A percentile compares a stretch with the other conserved stretches of the same genome.
Evolutionary conservation across 2,329 filamentous ascomycete species (phyloP).

Genomic region (Cercospora berteroae): DNA sequence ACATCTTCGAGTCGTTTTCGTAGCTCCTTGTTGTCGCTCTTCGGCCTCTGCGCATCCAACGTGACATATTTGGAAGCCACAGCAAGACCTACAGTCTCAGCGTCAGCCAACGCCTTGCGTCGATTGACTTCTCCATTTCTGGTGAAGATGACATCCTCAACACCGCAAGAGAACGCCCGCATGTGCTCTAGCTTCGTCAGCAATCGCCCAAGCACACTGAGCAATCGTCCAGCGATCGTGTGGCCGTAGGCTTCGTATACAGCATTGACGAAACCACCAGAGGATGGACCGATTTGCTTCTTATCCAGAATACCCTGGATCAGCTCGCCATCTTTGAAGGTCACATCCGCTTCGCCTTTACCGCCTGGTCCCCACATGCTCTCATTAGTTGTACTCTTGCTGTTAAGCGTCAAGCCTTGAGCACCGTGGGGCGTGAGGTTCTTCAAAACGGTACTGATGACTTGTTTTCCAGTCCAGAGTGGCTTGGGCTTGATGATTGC

Average conservation of each 20-base stretch:
- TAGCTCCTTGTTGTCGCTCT: slow-evolving; percentile 68
- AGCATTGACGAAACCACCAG: slow-evolving; percentile 84
- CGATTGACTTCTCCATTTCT: slow-evolving; percentile 71
- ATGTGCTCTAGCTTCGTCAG: slow-evolving; percentile 88
- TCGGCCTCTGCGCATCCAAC: slow-evolving; percentile 62
- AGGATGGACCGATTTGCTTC: slow-evolving; percentile 83
- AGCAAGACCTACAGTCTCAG: slow-evolving; percentile 68
- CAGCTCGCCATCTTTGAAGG: slow-evolving; percentile 83
- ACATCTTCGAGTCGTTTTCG: slow-evolving; percentile 81
- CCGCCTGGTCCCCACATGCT: slow-evolving; percentile 69
- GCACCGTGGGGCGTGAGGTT: slow-evolving; percentile 81
- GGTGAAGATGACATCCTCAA: slow-evolving; percentile 90
- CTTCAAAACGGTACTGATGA: slow-evolving; percentile 87
- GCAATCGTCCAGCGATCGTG: slow-evolving; percentile 76
- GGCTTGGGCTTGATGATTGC: slow-evolving; percentile 76
- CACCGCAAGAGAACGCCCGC: slow-evolving; percentile 93
- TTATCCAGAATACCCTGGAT: slow-evolving; percentile 93
- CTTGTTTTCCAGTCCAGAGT: slow-evolving; percentile 94
- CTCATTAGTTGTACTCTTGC: slow-evolving; percentile 74
- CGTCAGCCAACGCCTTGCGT: slow-evolving; percentile 64
- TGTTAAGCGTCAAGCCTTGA: slow-evolving; percentile 73
- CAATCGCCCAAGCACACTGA: slow-evolving; percentile 85
- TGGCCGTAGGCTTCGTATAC: slow-evolving; percentile 93
- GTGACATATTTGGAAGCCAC: slow-evolving; percentile 88
- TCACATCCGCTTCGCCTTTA: slow-evolving; percentile 67